phyloP scores from a whole-genome alignment of 2,329 filamentous ascomycete genomes.

The Pestalotiopsis sp. region DNA sequence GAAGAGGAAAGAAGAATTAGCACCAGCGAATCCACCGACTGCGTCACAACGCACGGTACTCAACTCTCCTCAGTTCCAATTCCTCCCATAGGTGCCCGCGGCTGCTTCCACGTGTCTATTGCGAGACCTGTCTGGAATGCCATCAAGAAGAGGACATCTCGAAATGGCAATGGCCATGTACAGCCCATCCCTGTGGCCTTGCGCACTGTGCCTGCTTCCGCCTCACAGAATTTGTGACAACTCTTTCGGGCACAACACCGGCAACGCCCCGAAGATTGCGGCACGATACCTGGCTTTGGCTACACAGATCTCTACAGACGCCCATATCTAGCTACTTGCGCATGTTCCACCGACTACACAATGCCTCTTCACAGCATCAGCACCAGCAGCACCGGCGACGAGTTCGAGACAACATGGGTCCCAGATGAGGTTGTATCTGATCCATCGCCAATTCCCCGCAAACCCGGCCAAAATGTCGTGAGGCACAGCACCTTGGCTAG shows the following conservation, averaged over 20 bases:
- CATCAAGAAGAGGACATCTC: background rate
- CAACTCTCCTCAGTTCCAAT: background rate
- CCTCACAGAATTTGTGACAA: background rate
- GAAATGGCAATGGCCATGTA: background rate
- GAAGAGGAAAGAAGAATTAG: background rate
- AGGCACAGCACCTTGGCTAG: constrained; percentile 4
- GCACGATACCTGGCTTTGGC: too few species aligned
- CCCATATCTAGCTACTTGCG: background rate
- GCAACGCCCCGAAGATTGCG: background rate
- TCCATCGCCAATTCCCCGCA: constrained; percentile 1
- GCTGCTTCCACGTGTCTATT: background rate
- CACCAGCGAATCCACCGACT: background rate
- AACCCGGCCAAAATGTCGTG: constrained; percentile 6
- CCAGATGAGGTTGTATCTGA: background rate
- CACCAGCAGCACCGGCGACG: background rate
- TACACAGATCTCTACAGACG: background rate
- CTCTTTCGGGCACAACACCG: background rate
- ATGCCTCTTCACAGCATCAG: background rate
- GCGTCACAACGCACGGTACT: background rate
- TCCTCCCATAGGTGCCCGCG: background rate
- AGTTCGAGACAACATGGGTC: background rate
- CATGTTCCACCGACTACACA: background rate
- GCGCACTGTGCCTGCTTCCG: background rate
- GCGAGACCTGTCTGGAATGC: background rate
- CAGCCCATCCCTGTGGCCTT: background rate